Conservation (phyloP, 495 filamentous ascomycete species). For the Venustampulla echinocandica region DNA sequence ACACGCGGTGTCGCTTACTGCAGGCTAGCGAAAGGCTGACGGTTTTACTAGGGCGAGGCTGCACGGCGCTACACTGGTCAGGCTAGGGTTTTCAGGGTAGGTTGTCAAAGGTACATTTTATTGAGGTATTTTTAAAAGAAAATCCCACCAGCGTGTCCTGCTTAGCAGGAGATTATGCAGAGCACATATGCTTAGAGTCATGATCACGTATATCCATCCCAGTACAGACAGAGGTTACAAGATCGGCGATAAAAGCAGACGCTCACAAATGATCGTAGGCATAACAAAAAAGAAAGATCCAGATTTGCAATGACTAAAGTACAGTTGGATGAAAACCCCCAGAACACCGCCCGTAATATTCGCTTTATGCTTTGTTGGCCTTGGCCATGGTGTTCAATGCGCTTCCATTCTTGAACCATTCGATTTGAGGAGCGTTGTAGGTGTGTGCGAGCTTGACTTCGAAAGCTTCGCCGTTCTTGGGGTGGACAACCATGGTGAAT, state of each 20-base stretch:
- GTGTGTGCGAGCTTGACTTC: conserved; percentile 85
- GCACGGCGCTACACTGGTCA: too few relatives aligned
- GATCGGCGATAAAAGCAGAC: neutral
- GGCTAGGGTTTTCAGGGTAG: too few relatives aligned
- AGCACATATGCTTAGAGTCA: too few relatives aligned
- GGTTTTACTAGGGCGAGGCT: too few relatives aligned
- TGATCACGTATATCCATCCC: neutral
- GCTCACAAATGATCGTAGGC: neutral
- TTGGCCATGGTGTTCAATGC: conserved; percentile 98
- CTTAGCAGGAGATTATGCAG: too few relatives aligned
- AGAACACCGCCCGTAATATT: neutral
- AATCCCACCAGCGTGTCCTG: too few relatives aligned
- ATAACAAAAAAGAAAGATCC: neutral
- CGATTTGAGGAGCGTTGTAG: conserved; percentile 93
- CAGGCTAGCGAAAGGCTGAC: too few relatives aligned
- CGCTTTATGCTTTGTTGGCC: conserved; percentile 21
- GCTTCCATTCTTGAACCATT: conserved; percentile 97
- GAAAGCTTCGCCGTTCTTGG: conserved; percentile 69
- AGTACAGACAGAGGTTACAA: neutral
- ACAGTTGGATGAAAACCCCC: conserved; percentile 1
- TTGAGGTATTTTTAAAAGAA: too few relatives aligned
- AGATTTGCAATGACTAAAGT: conserved; percentile 1
- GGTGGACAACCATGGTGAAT: conserved; percentile 83
- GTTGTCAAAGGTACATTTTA: too few relatives aligned
- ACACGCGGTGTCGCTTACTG: too few relatives aligned